These are phyloP conservation scores for Leersia perrieri DNA, from an alignment of 176 grass and related monocot genomes.

Conservation along the genomic window DNA sequence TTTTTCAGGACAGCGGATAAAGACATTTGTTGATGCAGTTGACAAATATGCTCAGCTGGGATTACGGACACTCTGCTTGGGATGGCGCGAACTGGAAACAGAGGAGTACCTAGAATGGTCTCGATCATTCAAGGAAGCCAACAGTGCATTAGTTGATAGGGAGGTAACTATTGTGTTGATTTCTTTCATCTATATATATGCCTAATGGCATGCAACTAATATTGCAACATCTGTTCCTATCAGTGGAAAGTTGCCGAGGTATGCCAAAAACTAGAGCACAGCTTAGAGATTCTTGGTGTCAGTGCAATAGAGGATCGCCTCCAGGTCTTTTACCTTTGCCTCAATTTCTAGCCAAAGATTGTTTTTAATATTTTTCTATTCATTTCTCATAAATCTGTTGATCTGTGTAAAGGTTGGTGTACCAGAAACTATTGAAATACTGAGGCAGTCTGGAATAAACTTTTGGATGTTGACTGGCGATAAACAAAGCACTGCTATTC, in stretches of 20 bases:
- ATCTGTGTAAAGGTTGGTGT: slow-evolving; percentile 65
- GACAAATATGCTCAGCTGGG: slow-evolving; percentile 93
- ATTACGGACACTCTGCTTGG: slow-evolving; percentile 87
- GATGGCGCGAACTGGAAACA: slow-evolving; percentile 79
- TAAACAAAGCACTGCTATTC: slow-evolving; percentile 97
- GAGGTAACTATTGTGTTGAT: slow-evolving; percentile 57
- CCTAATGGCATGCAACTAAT: slow-evolving; percentile 17
- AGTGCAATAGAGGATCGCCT: slow-evolving; percentile 93
- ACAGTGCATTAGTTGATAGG: slow-evolving; percentile 70
- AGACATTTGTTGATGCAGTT: slow-evolving; percentile 77
- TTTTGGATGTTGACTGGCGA: slow-evolving; percentile 99
- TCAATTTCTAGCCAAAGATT: slow-evolving; percentile 5
- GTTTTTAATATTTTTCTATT: background rate
- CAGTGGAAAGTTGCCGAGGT: slow-evolving; percentile 96
- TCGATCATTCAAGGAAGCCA: slow-evolving; percentile 79
- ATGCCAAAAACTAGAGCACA: slow-evolving; percentile 87
- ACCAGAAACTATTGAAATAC: slow-evolving; percentile 94
- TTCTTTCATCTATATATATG: slow-evolving; percentile 20
- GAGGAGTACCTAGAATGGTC: slow-evolving; percentile 88
- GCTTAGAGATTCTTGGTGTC: slow-evolving; percentile 87
- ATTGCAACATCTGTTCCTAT: slow-evolving; percentile 7
- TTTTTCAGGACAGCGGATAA: slow-evolving; percentile 79
- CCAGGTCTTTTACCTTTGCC: slow-evolving; percentile 61
- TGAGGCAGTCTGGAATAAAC: slow-evolving; percentile 96
- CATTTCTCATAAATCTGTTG: slow-evolving; percentile 22